Evolutionary conservation across 169 alveolate genomes (phyloP).

Genomic region (Besnoitia besnoiti): DNA sequence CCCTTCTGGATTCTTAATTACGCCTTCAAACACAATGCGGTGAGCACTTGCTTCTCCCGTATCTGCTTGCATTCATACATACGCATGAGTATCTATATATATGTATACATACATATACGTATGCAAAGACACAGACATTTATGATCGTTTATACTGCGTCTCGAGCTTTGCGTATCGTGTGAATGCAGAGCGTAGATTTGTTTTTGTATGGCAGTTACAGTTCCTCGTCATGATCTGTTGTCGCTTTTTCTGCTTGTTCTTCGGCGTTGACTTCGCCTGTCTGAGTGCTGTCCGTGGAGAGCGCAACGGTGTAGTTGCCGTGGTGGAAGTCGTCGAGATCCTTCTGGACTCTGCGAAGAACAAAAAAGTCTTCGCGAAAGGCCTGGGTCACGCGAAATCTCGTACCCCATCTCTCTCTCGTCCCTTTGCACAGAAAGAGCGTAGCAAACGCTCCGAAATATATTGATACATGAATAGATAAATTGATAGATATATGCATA

Average conservation of each 20-base stretch:
- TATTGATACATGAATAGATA: not conserved
- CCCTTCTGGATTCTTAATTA: too few relatives aligned
- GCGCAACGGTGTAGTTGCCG: constrained; percentile 43
- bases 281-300: not conserved
- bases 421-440: not conserved
- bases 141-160: too few relatives aligned
- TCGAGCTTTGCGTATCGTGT: too few relatives aligned
- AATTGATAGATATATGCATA: not conserved
- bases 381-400: not conserved
- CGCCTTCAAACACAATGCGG: too few relatives aligned
- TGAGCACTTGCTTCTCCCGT: too few relatives aligned
- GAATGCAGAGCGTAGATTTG: not conserved
- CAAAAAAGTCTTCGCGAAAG: not conserved
- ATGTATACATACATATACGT: not conserved
- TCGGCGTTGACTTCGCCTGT: not conserved
- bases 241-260: not conserved
- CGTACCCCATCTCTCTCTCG: not conserved
- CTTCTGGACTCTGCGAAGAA: constrained; percentile 28
- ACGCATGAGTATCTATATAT: not conserved
- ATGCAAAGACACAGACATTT: not conserved
- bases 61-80: too few relatives aligned
- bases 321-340: constrained; percentile 45
- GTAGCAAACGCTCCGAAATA: not conserved
- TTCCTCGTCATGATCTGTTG: not conserved
- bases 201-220: not conserved